phyloP scores from a whole-genome alignment of 352 stramenopile genomes.

The Phytophthora sansomeana region DNA sequence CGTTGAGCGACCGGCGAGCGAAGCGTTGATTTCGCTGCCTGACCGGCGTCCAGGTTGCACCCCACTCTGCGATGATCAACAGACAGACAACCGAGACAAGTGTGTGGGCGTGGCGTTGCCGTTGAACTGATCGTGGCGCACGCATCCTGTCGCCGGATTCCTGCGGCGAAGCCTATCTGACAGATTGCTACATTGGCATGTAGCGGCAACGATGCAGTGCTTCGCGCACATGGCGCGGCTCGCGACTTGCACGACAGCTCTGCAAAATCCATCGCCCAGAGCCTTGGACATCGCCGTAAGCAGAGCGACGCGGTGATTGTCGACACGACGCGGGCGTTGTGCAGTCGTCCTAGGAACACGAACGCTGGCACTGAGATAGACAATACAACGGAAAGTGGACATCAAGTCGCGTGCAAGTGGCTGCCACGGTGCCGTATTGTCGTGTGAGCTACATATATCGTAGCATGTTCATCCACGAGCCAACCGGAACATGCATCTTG shows the following conservation, averaged over 20 bases:
- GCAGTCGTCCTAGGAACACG: slow-evolving; percentile 24
- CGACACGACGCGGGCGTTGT: slow-evolving; percentile 16
- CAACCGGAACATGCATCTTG: too few relatives aligned
- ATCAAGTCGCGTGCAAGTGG: slow-evolving; percentile 13
- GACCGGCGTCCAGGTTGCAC: slow-evolving; percentile 3
- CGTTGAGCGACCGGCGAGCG: slow-evolving; percentile 29
- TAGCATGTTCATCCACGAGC: too few relatives aligned
- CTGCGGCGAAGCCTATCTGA: slow-evolving; percentile 28
- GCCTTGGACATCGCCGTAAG: slow-evolving; percentile 17
- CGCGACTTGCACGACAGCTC: slow-evolving; percentile 32
- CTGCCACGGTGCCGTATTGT: not conserved
- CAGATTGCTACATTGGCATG: slow-evolving; percentile 16
- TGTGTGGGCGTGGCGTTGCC: slow-evolving; percentile 10
- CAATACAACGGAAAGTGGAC: slow-evolving; percentile 21
- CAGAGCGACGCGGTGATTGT: slow-evolving; percentile 20
- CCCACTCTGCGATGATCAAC: slow-evolving; percentile 13
- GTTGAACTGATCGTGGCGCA: slow-evolving; percentile 36
- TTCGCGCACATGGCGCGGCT: slow-evolving; percentile 26
- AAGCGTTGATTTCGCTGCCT: slow-evolving; percentile 22
- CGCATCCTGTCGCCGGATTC: slow-evolving; percentile 29
- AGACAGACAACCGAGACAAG: slow-evolving; percentile 28
- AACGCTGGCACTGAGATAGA: slow-evolving; percentile 31
- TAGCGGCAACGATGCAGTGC: not conserved
- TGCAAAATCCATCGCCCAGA: slow-evolving; percentile 36
- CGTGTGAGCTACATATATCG: too few relatives aligned